phyloP scores from a whole-genome alignment of 2,329 filamentous ascomycete species.

The Arthrobotrys conoides region DNA sequence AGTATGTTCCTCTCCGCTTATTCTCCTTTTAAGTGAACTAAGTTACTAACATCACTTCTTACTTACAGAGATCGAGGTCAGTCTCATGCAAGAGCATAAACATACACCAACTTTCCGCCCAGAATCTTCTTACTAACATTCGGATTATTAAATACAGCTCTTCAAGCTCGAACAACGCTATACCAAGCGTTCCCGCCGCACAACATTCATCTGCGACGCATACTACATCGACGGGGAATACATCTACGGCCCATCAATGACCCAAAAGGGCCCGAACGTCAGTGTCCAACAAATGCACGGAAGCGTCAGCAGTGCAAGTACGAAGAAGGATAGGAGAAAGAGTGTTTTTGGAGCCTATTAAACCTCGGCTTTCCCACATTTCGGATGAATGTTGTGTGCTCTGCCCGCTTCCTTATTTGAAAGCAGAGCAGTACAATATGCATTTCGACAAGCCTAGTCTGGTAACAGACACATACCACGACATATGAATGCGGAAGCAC shows the following conservation, averaged over 20 bases:
- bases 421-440: background rate
- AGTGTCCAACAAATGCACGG: conserved; percentile 45
- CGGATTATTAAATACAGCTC: conserved; percentile 80
- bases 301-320: conserved; percentile 53
- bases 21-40: background rate
- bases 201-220: conserved; percentile 88
- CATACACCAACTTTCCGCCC: background rate
- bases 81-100: conserved; percentile 7
- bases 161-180: conserved; percentile 96
- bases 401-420: background rate
- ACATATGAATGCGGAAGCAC: background rate
- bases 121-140: conserved; percentile 20
- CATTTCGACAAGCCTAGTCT: background rate
- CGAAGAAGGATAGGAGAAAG: conserved; percentile 55
- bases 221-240: conserved; percentile 97
- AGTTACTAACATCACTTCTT: conserved; percentile 39
- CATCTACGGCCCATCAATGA: conserved; percentile 74
- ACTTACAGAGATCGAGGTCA: conserved; percentile 62
- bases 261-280: conserved; percentile 51
- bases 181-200: conserved; percentile 89
- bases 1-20: conserved; percentile 66
- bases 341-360: conserved; percentile 58
- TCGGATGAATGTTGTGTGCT: background rate
- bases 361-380: background rate
- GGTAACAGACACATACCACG: too few species aligned